Conservation (phyloP, 2,329 filamentous ascomycete species). For the Ophiocordyceps camponoti-floridani region DNA sequence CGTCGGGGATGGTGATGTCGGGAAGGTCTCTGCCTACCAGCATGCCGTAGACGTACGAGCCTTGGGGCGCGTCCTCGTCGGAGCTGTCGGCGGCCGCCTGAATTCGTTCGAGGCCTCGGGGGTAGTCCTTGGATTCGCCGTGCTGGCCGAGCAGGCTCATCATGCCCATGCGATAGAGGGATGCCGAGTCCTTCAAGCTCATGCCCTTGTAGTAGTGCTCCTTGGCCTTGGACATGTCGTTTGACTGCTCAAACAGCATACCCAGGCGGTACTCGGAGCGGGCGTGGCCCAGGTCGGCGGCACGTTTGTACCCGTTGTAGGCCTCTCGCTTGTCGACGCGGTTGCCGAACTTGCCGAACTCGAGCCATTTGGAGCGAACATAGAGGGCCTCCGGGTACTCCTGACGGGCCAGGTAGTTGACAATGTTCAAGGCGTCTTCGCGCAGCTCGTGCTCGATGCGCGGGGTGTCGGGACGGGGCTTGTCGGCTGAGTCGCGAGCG, state of each 20-base stretch:
- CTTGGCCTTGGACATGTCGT: conserved; percentile 79
- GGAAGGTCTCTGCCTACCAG: conserved; percentile 76
- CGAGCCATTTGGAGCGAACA: conserved; percentile 88
- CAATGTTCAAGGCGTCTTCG: conserved; percentile 79
- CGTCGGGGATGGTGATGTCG: conserved; percentile 66
- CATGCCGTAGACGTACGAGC: conserved; percentile 92
- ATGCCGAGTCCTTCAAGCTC: conserved; percentile 68
- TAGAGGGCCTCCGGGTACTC: conserved; percentile 88
- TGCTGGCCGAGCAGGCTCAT: conserved; percentile 93
- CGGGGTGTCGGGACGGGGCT: conserved; percentile 56
- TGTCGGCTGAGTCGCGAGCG: conserved; percentile 37
- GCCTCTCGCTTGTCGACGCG: conserved; percentile 89
- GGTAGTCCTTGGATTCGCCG: conserved; percentile 68
- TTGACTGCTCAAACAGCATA: conserved; percentile 94
- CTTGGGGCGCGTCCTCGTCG: conserved; percentile 92
- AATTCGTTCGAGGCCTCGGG: conserved; percentile 65
- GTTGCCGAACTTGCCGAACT: conserved; percentile 91
- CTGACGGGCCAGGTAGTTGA: conserved; percentile 77
- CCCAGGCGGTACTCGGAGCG: conserved; percentile 92
- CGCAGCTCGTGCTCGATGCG: conserved; percentile 77
- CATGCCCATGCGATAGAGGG: conserved; percentile 79
- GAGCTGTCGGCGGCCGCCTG: conserved; percentile 66
- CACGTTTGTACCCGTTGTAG: conserved; percentile 67
- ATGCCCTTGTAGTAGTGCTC: conserved; percentile 78
- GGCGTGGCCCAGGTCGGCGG: conserved; percentile 72